A percentile compares a stretch with the other conserved stretches of the same genome.
These are phyloP conservation scores for Boletus putidus DNA, from an alignment of 1,284 basidiomycete species.

Conservation along the genomic window DNA sequence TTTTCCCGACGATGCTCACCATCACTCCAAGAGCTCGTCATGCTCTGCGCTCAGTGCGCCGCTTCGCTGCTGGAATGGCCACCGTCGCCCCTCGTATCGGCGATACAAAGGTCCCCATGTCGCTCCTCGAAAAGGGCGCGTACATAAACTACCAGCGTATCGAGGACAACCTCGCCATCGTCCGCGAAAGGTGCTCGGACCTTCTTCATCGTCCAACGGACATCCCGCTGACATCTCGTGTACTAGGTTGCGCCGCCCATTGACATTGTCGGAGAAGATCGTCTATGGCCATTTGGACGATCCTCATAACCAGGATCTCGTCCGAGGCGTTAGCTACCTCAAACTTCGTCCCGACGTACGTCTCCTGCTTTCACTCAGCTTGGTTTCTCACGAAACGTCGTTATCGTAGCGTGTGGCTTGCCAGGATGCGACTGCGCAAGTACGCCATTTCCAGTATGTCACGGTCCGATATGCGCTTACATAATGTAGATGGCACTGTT, in stretches of 20 bases:
- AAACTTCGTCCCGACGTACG: slow-evolving; percentile 94
- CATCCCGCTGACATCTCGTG: neutral
- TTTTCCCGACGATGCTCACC: slow-evolving; percentile 62
- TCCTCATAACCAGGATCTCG: slow-evolving; percentile 86
- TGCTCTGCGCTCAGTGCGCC: slow-evolving; percentile 59
- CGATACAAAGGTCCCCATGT: slow-evolving; percentile 93
- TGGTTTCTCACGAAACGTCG: slow-evolving; percentile 14
- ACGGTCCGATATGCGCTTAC: slow-evolving; percentile 35
- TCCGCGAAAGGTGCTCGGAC: slow-evolving; percentile 70
- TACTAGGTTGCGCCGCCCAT: slow-evolving; percentile 81
- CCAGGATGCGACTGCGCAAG: slow-evolving; percentile 97
- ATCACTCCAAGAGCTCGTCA: slow-evolving; percentile 59
- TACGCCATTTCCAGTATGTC: slow-evolving; percentile 31
- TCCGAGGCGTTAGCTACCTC: slow-evolving; percentile 87
- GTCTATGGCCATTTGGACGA: slow-evolving; percentile 98
- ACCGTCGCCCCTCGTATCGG: slow-evolving; percentile 80
- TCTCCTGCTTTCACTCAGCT: neutral
- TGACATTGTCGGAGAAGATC: slow-evolving; percentile 98
- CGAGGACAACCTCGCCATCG: slow-evolving; percentile 88
- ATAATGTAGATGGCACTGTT: slow-evolving; percentile 90
- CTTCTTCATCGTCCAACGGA: neutral
- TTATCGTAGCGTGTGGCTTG: slow-evolving; percentile 88
- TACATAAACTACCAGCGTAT: slow-evolving; percentile 98
- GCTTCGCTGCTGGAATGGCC: slow-evolving; percentile 71
- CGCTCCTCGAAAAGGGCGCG: slow-evolving; percentile 79